Conservation (phyloP, 495 filamentous ascomycete species). For the Glarea lozoyensis region DNA sequence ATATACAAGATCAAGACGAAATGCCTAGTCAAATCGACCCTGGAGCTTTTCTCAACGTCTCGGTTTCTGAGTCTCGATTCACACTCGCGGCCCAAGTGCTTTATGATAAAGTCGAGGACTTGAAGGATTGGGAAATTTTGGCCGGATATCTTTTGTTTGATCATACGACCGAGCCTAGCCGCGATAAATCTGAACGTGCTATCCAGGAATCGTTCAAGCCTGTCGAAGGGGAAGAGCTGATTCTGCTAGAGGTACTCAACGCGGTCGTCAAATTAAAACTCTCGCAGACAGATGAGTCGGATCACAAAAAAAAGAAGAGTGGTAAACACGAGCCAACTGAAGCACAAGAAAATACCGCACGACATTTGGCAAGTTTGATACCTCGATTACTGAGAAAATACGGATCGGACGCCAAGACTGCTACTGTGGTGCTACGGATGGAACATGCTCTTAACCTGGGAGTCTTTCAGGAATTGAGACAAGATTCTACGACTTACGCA, state of each 20-base stretch:
- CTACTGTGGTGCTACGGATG: constrained; percentile 75
- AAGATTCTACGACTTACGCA: constrained; percentile 72
- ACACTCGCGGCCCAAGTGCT: constrained; percentile 76
- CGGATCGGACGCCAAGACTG: constrained; percentile 77
- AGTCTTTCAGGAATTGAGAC: constrained; percentile 80
- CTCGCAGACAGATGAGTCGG: constrained; percentile 48
- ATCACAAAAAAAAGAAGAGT: constrained; percentile 56
- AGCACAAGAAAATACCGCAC: constrained; percentile 62
- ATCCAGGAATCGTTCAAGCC: constrained; percentile 15
- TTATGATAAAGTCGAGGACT: constrained; percentile 69
- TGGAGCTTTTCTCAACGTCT: constrained; percentile 42
- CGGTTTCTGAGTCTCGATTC: constrained; percentile 65
- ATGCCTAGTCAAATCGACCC: constrained; percentile 19
- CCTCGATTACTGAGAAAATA: constrained; percentile 86
- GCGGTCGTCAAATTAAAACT: constrained; percentile 64
- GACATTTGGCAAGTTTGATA: constrained; percentile 66
- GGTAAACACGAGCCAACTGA: constrained; percentile 52
- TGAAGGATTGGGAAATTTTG: constrained; percentile 79
- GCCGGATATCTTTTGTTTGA: constrained; percentile 89
- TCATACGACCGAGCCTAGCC: constrained; percentile 45
- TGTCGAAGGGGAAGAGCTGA: constrained; percentile 63
- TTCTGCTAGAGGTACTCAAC: constrained; percentile 80
- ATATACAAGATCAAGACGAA: constrained; percentile 41
- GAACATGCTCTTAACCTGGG: constrained; percentile 80
- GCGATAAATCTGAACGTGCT: constrained; percentile 10